Evolutionary conservation across 192 early-diverging fungal genomes (phyloP).

Genomic region (Linnemannia elongata): DNA sequence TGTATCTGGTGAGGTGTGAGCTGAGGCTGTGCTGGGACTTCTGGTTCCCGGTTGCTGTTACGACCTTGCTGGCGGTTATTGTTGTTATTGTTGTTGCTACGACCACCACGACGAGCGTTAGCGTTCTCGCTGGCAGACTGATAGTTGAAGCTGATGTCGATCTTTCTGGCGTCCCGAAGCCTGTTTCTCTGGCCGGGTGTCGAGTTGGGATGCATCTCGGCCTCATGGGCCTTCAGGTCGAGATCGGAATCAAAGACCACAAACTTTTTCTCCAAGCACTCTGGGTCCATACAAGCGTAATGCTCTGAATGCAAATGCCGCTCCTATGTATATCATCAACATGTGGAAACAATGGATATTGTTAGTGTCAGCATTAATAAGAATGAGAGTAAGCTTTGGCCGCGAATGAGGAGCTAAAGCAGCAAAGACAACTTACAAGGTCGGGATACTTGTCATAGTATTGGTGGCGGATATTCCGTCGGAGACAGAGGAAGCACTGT

Average conservation of each 20-base stretch:
- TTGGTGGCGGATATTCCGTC: slow-evolving; percentile 80
- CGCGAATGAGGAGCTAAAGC: not conserved
- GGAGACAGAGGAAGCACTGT: slow-evolving; percentile 91
- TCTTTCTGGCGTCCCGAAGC: slow-evolving; percentile 27
- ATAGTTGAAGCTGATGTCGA: slow-evolving; percentile 40
- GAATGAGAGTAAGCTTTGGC: not conserved
- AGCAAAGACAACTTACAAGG: slow-evolving; percentile 71
- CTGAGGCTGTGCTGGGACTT: slow-evolving; percentile 30
- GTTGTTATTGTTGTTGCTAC: slow-evolving; percentile 23
- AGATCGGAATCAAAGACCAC: slow-evolving; percentile 94
- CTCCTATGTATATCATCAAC: slow-evolving; percentile 52
- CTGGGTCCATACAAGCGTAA: slow-evolving; percentile 80
- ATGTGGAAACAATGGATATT: not conserved
- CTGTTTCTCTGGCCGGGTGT: slow-evolving; percentile 46
- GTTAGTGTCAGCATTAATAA: not conserved
- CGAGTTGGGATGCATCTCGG: slow-evolving; percentile 57
- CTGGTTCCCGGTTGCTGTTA: slow-evolving; percentile 9
- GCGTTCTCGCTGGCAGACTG: slow-evolving; percentile 25
- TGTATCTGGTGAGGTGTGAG: slow-evolving; percentile 53
- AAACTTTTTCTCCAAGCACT: slow-evolving; percentile 95
- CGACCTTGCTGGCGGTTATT: slow-evolving; percentile 26
- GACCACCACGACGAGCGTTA: slow-evolving; percentile 16
- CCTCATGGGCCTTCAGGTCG: slow-evolving; percentile 92
- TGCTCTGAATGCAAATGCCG: slow-evolving; percentile 88
- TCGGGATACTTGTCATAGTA: slow-evolving; percentile 89